Conservation (phyloP, 306 rosid genomes). For the Dalbergia oliveri region DNA sequence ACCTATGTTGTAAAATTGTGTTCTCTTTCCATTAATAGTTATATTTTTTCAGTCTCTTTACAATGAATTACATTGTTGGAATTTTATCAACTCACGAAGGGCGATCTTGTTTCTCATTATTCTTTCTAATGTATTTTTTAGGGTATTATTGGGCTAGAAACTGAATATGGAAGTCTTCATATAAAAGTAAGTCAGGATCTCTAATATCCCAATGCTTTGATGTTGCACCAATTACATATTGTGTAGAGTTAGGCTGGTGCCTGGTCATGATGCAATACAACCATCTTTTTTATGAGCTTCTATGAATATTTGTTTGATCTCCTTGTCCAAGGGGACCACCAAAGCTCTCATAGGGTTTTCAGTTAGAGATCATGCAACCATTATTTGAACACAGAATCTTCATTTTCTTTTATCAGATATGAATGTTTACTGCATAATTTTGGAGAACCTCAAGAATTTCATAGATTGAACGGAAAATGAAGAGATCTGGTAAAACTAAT, state of each 20-base stretch:
- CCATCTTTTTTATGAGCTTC: conserved; percentile 8
- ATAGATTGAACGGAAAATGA: not conserved
- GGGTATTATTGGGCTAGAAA: conserved; percentile 87
- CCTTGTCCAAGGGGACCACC: not conserved
- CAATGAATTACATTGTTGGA: conserved; percentile 29
- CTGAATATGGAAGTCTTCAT: conserved; percentile 80
- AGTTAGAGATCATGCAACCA: not conserved
- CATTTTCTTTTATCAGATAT: not conserved
- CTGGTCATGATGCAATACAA: conserved; percentile 10
- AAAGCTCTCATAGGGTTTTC: not conserved
- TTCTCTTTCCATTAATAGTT: not conserved
- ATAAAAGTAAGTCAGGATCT: conserved; percentile 67
- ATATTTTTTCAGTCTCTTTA: conserved; percentile 7
- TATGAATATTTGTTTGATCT: conserved; percentile 10
- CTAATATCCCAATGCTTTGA: conserved; percentile 40
- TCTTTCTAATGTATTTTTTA: conserved; percentile 44
- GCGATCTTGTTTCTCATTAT: conserved; percentile 17
- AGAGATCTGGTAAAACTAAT: not conserved
- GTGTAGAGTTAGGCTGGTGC: not conserved
- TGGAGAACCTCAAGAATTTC: conserved; percentile 13
- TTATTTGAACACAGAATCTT: not conserved
- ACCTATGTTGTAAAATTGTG: conserved; percentile 16
- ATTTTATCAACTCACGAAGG: conserved; percentile 23
- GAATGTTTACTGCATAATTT: conserved; percentile 12
- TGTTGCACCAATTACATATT: conserved; percentile 11